Evolutionary conservation across 2,329 filamentous ascomycete species (phyloP).

Genomic region (Dactylellina parvicollis): DNA sequence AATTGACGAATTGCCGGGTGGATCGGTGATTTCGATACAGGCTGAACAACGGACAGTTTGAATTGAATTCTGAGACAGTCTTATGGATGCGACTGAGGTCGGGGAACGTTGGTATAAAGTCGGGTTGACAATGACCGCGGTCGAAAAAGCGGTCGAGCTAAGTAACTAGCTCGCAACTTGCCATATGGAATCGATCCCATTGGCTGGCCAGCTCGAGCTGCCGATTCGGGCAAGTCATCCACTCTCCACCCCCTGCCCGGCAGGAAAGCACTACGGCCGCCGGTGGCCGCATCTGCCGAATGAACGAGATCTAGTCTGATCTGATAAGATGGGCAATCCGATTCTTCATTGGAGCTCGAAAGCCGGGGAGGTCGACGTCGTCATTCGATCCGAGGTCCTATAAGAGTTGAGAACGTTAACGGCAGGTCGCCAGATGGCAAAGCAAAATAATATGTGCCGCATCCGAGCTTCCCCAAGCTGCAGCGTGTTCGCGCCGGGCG

Average conservation of each 20-base stretch:
- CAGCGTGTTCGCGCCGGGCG: background rate
- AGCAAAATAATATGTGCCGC: background rate
- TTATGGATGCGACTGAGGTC: too few species aligned
- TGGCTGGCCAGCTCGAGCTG: slow-evolving; percentile 13
- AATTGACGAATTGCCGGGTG: too few species aligned
- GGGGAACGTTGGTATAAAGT: too few species aligned
- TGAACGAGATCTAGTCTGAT: background rate
- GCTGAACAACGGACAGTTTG: background rate
- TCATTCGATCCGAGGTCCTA: too few species aligned
- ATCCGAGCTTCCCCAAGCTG: background rate
- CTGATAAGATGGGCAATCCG: background rate
- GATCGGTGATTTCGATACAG: too few species aligned
- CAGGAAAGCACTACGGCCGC: too few species aligned
- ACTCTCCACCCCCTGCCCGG: too few species aligned
- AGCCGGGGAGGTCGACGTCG: too few species aligned
- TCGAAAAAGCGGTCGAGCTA: background rate
- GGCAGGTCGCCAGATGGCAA: background rate
- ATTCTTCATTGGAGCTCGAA: too few species aligned
- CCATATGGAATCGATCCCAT: slow-evolving; percentile 44
- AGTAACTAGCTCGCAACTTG: too few species aligned
- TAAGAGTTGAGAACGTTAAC: too few species aligned
- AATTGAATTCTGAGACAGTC: too few species aligned
- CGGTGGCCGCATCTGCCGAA: background rate
- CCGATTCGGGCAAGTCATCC: slow-evolving; percentile 19
- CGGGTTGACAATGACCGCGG: slow-evolving; percentile 13